Evolutionary conservation across 108 stramenopile genomes (phyloP), one percentile per base, ranked within the genome.

Genomic region (Nitzschia sp.): DNA sequence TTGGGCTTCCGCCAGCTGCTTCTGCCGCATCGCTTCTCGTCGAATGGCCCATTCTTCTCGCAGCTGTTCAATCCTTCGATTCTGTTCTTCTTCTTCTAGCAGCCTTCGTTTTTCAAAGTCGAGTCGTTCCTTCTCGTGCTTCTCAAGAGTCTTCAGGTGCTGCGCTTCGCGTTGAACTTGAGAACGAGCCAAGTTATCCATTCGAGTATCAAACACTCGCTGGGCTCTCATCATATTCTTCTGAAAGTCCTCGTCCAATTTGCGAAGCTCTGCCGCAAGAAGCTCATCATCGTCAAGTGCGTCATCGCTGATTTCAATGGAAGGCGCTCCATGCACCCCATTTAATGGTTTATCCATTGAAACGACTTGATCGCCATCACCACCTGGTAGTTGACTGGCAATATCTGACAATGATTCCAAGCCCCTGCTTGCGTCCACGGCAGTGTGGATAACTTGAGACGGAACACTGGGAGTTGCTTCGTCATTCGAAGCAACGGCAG

Each of bases 51-150:
- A 85, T 28, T 92, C 91, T 59, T 81, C 59, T 59, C 91, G 75
- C 48, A 95, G 69, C 65, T 88, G 86, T 66, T 81, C 84, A 61
- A 95, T 72, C 58, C 94, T 75, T 30, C 78, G 78, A 46, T 77
- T 74, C 62, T 95, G 94, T 60, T 95, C 88, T 29, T 85, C 86
- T 70, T 87, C 94, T 38, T 90, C 94, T 46, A 84, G 77, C 33
- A 87, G 80, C 24, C 89, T 67, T 57, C 94, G 74, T 64, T 96
- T 93, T 75, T 93, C 92, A 71, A 91, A 93, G 54, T 89, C 95
- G 9, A 79, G 78, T 29, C 85, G 71, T 46, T 93, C 92, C 75
- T 88, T 93, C 66, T 96, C 85, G 57, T 93, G 92, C 69, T 91
- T 89, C 66, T 90, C 85, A 1, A 93, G 80, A 36, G 85, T 90